Evolutionary conservation across 2,329 filamentous ascomycete genomes (phyloP), one percentile per base, ranked within the genome.

Genomic region (Xylariaceae sp.): DNA sequence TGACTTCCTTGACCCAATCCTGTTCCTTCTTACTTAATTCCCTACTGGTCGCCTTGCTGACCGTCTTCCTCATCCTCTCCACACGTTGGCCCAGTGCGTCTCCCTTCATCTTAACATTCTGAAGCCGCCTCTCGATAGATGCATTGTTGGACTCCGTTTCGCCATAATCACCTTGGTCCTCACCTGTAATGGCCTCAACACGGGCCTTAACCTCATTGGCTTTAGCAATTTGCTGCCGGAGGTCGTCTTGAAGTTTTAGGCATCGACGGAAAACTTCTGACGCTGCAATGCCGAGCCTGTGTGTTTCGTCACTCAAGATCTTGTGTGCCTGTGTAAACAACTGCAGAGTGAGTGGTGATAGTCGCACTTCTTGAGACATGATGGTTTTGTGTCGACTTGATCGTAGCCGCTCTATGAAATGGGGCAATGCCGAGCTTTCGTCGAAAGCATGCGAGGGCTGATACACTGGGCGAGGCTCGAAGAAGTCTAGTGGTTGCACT

Each of bases 271-370:
- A 91, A 6, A 91, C 73, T 59, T 90, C 86, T 1, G 86, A 81
- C 1, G 85, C 87, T 1, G 85, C 87, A 39, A 80, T 71, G 14
- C 86, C 86, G 11, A 91, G 75, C 11, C 75, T 75, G 57, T 86
- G 76, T 0, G 86, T 89, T 66, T 91, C 86, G 10, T 79, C 77
- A 54, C 82, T 82, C 6, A 91, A 73, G 5, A 87, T 73, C 62
- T 86, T 83, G 65, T 92, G 88, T 0, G 83, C 82, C 51, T 88
- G 82, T 27, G 85, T 87, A 57, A 92, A 80, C 35, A 89, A 75
- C 55, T 84, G 79, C 15, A 91, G 74, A 2, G 86, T 88, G 18
- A 86, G 80, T 11, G 86, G 82, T 18, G 84, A 87, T 18, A 90
- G 76, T 51, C 81, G 78, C 47, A 91, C 75, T 61, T 87, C 82